phyloP scores from a whole-genome alignment of 352 stramenopile species.

The Peronospora farinosa region DNA sequence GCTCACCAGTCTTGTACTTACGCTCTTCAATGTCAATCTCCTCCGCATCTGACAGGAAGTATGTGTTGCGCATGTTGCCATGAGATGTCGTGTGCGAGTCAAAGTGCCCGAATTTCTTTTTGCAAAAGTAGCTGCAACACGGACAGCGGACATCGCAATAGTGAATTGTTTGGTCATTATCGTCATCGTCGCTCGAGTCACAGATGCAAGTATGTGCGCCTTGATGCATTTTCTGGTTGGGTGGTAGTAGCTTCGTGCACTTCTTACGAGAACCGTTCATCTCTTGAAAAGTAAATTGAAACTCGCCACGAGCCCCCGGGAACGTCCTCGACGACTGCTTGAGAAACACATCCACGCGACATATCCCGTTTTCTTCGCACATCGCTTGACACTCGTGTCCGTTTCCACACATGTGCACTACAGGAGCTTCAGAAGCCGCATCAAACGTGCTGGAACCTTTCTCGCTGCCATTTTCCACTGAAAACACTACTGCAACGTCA shows the following conservation, averaged over 20 bases:
- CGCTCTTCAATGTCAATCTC: constrained; percentile 67
- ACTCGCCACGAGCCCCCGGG: constrained; percentile 41
- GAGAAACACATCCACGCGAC: constrained; percentile 59
- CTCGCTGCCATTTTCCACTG: constrained; percentile 35
- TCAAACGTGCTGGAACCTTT: constrained; percentile 42
- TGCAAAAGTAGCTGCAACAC: constrained; percentile 75
- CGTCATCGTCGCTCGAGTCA: constrained; percentile 9
- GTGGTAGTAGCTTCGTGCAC: constrained; percentile 34
- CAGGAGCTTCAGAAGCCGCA: constrained; percentile 28
- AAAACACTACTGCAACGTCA: constrained; percentile 40
- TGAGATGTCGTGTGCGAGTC: constrained; percentile 58
- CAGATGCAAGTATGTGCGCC: constrained; percentile 43
- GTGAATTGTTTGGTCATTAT: constrained; percentile 32
- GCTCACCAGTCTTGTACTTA: constrained; percentile 63
- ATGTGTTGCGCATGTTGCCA: constrained; percentile 78
- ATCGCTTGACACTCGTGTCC: constrained; percentile 47
- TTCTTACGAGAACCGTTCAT: constrained; percentile 77
- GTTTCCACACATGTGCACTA: constrained; percentile 57
- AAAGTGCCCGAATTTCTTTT: constrained; percentile 48
- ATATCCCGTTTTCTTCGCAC: constrained; percentile 58
- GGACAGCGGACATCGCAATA: constrained; percentile 67
- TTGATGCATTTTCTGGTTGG: constrained; percentile 40
- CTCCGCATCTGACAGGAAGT: constrained; percentile 48
- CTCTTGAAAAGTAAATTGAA: constrained; percentile 71
- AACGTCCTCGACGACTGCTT: constrained; percentile 70